Evolutionary conservation across 352 stramenopile species (phyloP), one percentile per base, ranked within the genome.

Genomic region (Phytophthora uliginosa): DNA sequence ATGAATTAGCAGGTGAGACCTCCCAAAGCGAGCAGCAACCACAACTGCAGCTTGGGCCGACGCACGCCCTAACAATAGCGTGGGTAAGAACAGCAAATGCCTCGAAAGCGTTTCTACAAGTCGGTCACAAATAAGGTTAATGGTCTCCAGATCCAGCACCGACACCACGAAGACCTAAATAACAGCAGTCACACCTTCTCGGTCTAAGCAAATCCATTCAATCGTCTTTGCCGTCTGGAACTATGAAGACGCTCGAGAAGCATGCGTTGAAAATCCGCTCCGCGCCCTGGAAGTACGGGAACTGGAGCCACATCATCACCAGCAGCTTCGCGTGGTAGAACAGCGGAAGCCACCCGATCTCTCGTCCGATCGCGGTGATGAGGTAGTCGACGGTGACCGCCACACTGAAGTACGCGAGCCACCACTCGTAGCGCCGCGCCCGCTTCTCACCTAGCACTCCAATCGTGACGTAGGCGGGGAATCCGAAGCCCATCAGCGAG

Each of bases 271-370:
- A 97, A 66, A 97, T 88, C 48, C 76, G 78, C 61, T 96, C 78
- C 0, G 89, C 90, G 15, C 91, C 91, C 45, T 90, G 89, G 64
- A 97, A 97, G 77, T 97, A 97, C 40, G 91, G 91, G 68, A 97
- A 95, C 74, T 97, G 91, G 13, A 97, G 89, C 88, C 89, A 97
- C 76, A 97, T 85, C 76, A 95, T 86, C 40, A 88, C 67, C 24
- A 95, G 61, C 66, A 97, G 60, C 77, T 97, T 96, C n/a, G 58
- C 73, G 70, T 97, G 91, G 66, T 93, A 95, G 71, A 94, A 96
- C 26, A 97, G 69, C 55, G 91, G 91, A 31, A 97, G 71, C 91
- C 91, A 97, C 57, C 65, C 77, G 26, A 97, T 74, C 53, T 81
- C 81, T 40, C 74, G 59, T 58, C 69, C 81, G 20, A 95, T 63